Evolutionary conservation across 176 grass and related monocot species (phyloP), one percentile per base, ranked within the genome.

Genomic region (Oryza meyeriana): DNA sequence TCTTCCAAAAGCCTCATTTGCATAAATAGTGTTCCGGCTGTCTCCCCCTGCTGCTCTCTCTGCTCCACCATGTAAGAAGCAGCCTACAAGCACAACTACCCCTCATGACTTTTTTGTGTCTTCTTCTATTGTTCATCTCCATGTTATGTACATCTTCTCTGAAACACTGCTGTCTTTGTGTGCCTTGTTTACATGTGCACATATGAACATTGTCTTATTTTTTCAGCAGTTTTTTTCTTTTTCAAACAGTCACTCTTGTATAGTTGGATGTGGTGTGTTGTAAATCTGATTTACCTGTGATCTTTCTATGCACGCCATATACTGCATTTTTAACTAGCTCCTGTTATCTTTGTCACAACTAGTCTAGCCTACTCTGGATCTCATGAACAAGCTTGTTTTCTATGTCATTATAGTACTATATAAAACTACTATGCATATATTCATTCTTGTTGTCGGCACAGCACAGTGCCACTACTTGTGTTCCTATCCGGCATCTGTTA

Each of bases 61-160:
- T 90, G 88, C 66, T 82, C 79, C 83, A 90, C 83, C 79, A 90
- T 90, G 88, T 90, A 90, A 90, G 88, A 66, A 84, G 86, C 71
- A 81, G 69, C 69, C 47, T 47, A 81, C 85, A 87, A 66, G 11
- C 82, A 63, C 64, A 76, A 89, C 87, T 63, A 72, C 77, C 52
- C 42, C 35, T 61, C 74, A 61, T 64, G 69, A 90, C 79, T 86
- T 86, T 74, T 40, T 75, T 33, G 39, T 86, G 84, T 78, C 79
- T 86, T 74, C 50, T 85, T 90, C 44, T 68, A 62, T 86, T 90
- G 79, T 87, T 90, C 79, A 83, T 87, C 69, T 79, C 74, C 79
- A 75, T 89, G 57, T 89, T 61, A 80, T 88, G 61, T 80, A 67
- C 86, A 79, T 85, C 71, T 58, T 35, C 24, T 82, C 88, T 85